These are phyloP conservation scores for Papilionanthe hybrid DNA, from an alignment of 116 monocot genomes.

Conservation along the genomic window DNA sequence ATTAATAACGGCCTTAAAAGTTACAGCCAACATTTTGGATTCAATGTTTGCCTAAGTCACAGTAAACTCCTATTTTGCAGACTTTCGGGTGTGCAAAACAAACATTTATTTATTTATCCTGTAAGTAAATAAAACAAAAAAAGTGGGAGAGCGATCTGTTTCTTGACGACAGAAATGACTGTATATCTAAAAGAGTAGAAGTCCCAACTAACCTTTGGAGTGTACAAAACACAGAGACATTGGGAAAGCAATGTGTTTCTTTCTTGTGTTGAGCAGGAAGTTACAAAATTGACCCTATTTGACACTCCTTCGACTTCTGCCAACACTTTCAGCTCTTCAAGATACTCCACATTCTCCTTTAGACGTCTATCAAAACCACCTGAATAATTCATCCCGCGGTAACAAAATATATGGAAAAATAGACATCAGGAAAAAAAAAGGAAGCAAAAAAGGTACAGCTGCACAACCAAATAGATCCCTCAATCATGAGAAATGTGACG, in stretches of 20 bases:
- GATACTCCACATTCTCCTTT: conserved; percentile 89
- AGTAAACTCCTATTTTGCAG: no score
- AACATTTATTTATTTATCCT: background rate
- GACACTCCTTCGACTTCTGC: conserved; percentile 56
- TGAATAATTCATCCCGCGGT: conserved; percentile 11
- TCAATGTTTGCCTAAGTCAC: no score
- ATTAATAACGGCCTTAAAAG: no score
- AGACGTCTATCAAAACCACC: conserved; percentile 89
- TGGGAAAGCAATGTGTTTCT: conserved; percentile 72
- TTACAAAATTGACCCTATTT: conserved; percentile 63
- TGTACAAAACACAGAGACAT: conserved; percentile 82
- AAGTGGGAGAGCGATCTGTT: no score
- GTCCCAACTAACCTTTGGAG: conserved; percentile 58
- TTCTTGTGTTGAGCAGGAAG: conserved; percentile 84
- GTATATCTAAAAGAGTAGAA: background rate
- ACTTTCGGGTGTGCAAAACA: background rate
- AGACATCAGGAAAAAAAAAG: background rate
- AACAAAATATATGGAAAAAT: background rate
- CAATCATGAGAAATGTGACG: no score
- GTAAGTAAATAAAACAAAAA: no score
- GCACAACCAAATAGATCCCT: no score
- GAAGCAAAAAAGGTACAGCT: no score
- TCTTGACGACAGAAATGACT: background rate
- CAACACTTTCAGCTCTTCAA: conserved; percentile 70
- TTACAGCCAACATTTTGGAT: no score